Evolutionary conservation across 805 yeast species (phyloP), one percentile per base, ranked within the genome.

Genomic region (Scheffersomyces lignosus): DNA sequence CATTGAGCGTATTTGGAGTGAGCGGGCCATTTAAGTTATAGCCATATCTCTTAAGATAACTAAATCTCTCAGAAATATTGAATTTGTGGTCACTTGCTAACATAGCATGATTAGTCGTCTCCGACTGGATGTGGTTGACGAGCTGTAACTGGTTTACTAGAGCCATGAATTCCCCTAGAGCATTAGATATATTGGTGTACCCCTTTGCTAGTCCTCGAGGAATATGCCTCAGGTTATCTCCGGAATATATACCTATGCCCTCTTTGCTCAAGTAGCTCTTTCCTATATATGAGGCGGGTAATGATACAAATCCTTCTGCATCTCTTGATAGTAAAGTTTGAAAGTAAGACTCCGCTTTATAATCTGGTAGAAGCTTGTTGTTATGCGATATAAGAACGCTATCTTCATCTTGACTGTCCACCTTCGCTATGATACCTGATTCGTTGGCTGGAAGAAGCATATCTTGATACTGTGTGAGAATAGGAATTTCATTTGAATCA

Each of bases 71-170:
- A 14, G 44, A 43, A 23, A 37, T 30, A 3, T 40, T 36, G 27
- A 40, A 27, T n/a, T 47, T 39, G 4, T 33, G 34, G 7, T 31
- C 27, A 18, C 32, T 31, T 17, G 30, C 31, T 18, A 41, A 29
- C 15, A 36, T 15, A 18, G 37, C 27, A 15, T 13, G 16, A 23
- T 45, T 18, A 38, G 43, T 36, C 35, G 28, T 20, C 15, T 31
- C 40, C 16, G 29, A 49, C 49, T 49, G 71, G 22, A 49, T 45
- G 37, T 42, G 59, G 39, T 45, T 56, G 38, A 70, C 36, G 0
- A 71, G 37, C 41, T 71, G 77, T 34, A 66, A 53, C 47, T 69
- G 71, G 47, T 67, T 63, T 25, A 63, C 23, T 35, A 63, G 41
- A 13, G 54, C 47, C 40, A 55, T 62, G 44, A 55, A 48, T 15